Evolutionary conservation across 495 filamentous ascomycete species (phyloP).

Genomic region (Aspergillus panamensis): DNA sequence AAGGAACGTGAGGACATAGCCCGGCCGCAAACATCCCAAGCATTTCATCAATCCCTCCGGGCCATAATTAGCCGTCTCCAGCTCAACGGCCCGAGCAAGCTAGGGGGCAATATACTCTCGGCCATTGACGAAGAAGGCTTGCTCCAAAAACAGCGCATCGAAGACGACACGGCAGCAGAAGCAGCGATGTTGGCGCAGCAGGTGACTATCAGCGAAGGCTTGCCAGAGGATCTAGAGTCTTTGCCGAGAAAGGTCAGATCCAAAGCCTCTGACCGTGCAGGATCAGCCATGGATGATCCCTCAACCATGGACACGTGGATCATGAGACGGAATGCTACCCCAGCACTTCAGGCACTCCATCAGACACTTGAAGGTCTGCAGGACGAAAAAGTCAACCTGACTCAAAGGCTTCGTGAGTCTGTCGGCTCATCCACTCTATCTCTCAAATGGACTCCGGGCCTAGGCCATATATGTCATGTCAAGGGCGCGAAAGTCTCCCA

Average conservation of each 20-base stretch:
- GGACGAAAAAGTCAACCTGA: conserved; percentile 56
- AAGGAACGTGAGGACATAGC: conserved; percentile 1
- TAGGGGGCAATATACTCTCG: conserved; percentile 66
- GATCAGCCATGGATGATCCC: conserved; percentile 29
- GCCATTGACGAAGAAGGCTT: conserved; percentile 95
- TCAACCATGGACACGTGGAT: conserved; percentile 67
- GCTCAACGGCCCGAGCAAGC: conserved; percentile 60
- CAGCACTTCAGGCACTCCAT: conserved; percentile 63
- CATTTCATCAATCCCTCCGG: conserved; percentile 31
- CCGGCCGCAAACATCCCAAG: conserved; percentile 18
- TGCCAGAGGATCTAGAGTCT: conserved; percentile 42
- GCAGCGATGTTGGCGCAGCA: conserved; percentile 66
- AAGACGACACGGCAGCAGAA: conserved; percentile 65
- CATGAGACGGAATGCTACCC: conserved; percentile 73
- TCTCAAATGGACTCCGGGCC: conserved; percentile 75
- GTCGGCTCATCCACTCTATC: conserved; percentile 60
- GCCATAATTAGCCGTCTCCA: conserved; percentile 58
- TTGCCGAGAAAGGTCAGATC: conserved; percentile 35
- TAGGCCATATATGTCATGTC: conserved; percentile 88
- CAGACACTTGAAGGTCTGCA: conserved; percentile 54
- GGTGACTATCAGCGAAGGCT: conserved; percentile 58
- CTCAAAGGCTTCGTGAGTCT: conserved; percentile 53
- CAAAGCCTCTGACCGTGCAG: no score
- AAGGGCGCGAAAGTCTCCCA: conserved; percentile 70
- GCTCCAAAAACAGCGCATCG: conserved; percentile 68